phyloP scores from a whole-genome alignment of 2,329 filamentous ascomycete species.

The Taxawa tesnikishii region DNA sequence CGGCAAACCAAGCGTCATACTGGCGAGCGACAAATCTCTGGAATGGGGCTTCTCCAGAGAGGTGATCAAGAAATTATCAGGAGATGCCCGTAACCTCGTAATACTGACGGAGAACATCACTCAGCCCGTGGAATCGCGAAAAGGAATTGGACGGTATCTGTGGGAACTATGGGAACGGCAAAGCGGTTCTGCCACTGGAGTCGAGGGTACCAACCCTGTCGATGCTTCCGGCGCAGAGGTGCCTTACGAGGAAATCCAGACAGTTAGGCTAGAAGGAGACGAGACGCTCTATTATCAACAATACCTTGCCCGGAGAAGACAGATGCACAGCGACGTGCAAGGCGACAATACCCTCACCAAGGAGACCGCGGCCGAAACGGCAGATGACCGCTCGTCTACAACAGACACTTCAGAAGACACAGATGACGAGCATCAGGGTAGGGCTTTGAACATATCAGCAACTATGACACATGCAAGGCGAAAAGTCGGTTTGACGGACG shows the following conservation, averaged over 20 bases:
- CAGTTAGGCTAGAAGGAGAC: slow-evolving; percentile 55
- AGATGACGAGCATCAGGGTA: slow-evolving; percentile 81
- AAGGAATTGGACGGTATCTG: slow-evolving; percentile 59
- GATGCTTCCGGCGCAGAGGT: slow-evolving; percentile 2
- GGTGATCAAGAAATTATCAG: slow-evolving; percentile 59
- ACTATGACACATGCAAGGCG: slow-evolving; percentile 75
- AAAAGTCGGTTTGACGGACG: slow-evolving; percentile 75
- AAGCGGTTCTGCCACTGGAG: slow-evolving; percentile 4
- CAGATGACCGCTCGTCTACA: slow-evolving; percentile 62
- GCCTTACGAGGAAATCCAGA: slow-evolving; percentile 1
- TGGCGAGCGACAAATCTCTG: slow-evolving; percentile 79
- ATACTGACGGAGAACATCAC: slow-evolving; percentile 69
- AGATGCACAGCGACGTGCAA: slow-evolving; percentile 72
- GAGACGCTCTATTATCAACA: slow-evolving; percentile 81
- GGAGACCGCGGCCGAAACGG: slow-evolving; percentile 48
- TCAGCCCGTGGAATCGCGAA: slow-evolving; percentile 21
- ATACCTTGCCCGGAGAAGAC: slow-evolving; percentile 77
- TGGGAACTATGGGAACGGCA: slow-evolving; percentile 45
- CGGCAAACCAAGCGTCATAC: slow-evolving; percentile 56
- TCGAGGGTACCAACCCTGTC: slow-evolving; percentile 2
- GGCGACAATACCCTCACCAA: slow-evolving; percentile 53
- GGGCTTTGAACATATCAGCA: slow-evolving; percentile 77
- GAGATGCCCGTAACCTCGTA: slow-evolving; percentile 69
- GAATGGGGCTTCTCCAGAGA: slow-evolving; percentile 94
- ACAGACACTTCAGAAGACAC: slow-evolving; percentile 81